Evolutionary conservation across 1,139 yeast genomes (phyloP).

Genomic region (Pichia sp.): DNA sequence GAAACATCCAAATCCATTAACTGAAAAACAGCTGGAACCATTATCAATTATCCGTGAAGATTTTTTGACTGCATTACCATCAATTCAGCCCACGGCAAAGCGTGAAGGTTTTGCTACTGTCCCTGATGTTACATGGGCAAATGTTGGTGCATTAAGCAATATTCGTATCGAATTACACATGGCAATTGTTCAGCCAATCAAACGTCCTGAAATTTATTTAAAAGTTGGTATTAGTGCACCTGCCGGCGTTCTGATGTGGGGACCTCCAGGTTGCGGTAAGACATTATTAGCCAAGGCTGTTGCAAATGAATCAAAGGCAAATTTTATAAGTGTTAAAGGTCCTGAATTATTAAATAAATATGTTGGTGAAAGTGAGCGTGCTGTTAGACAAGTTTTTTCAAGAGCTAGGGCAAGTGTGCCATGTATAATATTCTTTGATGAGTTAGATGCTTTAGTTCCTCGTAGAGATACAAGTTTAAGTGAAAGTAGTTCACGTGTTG

Average conservation of each 20-base stretch:
- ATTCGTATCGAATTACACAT: slow-evolving; percentile 87
- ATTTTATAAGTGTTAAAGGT: slow-evolving; percentile 90
- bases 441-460: slow-evolving; percentile 92
- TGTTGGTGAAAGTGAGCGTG: slow-evolving; percentile 94
- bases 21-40: slow-evolving; percentile 66
- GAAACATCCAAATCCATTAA: slow-evolving; percentile 73
- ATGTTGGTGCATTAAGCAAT: slow-evolving; percentile 80
- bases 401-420: slow-evolving; percentile 94
- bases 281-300: slow-evolving; percentile 94
- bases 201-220: slow-evolving; percentile 81
- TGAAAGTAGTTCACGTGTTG: slow-evolving; percentile 90
- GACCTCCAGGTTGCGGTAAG: slow-evolving; percentile 99
- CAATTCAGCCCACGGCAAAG: slow-evolving; percentile 94
- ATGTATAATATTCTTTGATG: slow-evolving; percentile 93
- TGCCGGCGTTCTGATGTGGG: slow-evolving; percentile 96
- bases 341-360: slow-evolving; percentile 91
- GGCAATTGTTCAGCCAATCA: slow-evolving; percentile 96
- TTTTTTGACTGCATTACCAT: slow-evolving; percentile 78
- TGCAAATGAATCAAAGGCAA: slow-evolving; percentile 93
- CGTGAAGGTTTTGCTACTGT: slow-evolving; percentile 99
- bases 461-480: slow-evolving; percentile 81
- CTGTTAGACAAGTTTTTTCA: slow-evolving; percentile 89
- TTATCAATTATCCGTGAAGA: slow-evolving; percentile 72
- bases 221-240: slow-evolving; percentile 95
- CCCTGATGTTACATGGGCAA: slow-evolving; percentile 95